Base-by-base conservation (phyloP, 129 eudicot genomes). In the Apium graveolens region DNA sequence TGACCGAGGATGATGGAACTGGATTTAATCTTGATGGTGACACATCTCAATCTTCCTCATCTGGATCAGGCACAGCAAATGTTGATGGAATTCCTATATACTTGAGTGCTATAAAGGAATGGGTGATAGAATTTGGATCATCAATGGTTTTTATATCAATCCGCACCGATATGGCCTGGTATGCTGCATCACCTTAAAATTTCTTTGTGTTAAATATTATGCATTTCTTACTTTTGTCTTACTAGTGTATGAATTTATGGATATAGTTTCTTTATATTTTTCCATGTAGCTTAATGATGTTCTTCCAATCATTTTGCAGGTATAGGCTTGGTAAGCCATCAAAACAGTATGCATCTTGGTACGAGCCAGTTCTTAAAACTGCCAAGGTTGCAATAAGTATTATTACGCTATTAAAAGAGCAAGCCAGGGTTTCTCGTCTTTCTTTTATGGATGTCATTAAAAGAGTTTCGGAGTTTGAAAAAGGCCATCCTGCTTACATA, bases 111-210 rank as follows among this genome's bases (percentile, higher is more conserved):
- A 92, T 95, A 21, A 95, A 95, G 85, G 99, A 95, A 75, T 95
- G 99, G 99, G 82, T 88, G 91, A 92, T 95, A 84, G 99, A 95
- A 62, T 87, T 95, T 81, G 99, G 99, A 51, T 89, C 96, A 31
- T 88, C 96, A 60, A 95, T 91, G 97, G 87, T 92, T 83, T 90
- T 89, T 51, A 89, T 95, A 76, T 95, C 99, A 27, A 89, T 95
- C 32, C 88, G 97, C 80, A 95, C 98, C 0, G 99, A 95, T 87
- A 85, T 95, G 96, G 92, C 99, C 76, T 95, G 99, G 99, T 95
- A 83, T 45, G 88, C 45, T 32, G 31, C 46, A 45, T 75, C 39
- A 75, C 49, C 35, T 27, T 75, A 14, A 31, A 14, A 46, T 21
- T n/a, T 70, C 17, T 70, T 11, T n/a, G 46, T 11, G 32, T 12